Evolutionary conservation across 169 alveolate species (phyloP).

Genomic region (Toxoplasma gondii): DNA sequence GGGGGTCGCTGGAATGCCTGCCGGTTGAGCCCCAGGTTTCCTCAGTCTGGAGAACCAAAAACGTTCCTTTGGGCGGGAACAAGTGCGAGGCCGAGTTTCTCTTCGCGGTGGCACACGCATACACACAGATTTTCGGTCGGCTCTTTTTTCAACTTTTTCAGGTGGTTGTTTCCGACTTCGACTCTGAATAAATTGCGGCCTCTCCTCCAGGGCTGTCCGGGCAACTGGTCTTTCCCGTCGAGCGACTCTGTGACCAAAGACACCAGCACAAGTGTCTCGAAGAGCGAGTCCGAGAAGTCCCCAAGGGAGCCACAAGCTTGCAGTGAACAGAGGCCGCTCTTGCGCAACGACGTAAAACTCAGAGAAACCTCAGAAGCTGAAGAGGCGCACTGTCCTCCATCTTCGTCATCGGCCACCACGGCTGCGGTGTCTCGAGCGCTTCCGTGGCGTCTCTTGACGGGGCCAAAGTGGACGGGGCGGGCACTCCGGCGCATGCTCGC

Average conservation of each 20-base stretch:
- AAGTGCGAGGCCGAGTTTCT: no score
- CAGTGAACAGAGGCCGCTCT: no score
- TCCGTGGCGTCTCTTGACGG: not conserved
- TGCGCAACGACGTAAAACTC: not conserved
- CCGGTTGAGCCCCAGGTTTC: no score
- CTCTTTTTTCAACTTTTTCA: not conserved
- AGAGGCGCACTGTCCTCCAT: not conserved
- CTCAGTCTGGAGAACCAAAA: no score
- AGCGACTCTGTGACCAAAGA: not conserved
- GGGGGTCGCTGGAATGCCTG: no score
- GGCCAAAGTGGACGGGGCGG: not conserved
- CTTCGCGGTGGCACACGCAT: no score
- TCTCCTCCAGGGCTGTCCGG: not conserved
- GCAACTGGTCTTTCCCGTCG: constrained; percentile 6
- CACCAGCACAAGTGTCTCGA: no score
- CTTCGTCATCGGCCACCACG: not conserved
- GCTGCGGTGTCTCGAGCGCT: not conserved
- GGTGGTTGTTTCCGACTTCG: constrained; percentile 43
- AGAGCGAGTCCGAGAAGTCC: no score
- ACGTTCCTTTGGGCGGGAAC: no score
- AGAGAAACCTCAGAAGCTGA: not conserved
- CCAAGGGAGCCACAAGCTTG: no score
- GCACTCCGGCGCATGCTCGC: not conserved
- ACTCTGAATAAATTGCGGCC: not conserved
- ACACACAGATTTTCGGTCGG: no score